Evolutionary conservation across 805 yeast species (phyloP).

Genomic region (Saturnispora ahearnii): DNA sequence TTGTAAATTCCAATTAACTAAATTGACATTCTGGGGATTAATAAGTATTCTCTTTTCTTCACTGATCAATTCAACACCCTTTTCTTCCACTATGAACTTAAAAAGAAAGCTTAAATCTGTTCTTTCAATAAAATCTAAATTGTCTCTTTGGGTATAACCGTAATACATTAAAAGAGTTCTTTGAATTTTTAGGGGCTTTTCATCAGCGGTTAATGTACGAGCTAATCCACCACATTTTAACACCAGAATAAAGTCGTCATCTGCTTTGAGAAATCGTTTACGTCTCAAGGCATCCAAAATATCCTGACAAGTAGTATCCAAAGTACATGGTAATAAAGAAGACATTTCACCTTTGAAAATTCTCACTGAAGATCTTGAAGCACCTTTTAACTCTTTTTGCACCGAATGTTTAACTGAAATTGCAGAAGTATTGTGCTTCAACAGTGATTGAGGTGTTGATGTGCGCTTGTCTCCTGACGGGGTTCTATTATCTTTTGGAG

Average conservation of each 20-base stretch:
- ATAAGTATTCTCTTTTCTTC: slow-evolving; percentile 31
- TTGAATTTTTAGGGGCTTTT: slow-evolving; percentile 72
- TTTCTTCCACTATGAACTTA: slow-evolving; percentile 72
- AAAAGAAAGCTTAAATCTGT: slow-evolving; percentile 77
- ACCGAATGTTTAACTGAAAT: not conserved
- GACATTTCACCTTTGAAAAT: slow-evolving; percentile 80
- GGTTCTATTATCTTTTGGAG: slow-evolving; percentile 1
- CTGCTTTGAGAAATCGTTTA: slow-evolving; percentile 64
- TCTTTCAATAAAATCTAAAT: slow-evolving; percentile 67
- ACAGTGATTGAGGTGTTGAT: not conserved
- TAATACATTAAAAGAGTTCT: slow-evolving; percentile 60
- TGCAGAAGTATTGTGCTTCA: not conserved
- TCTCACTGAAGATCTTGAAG: slow-evolving; percentile 39
- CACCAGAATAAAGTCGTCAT: slow-evolving; percentile 67
- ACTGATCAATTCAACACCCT: slow-evolving; percentile 35
- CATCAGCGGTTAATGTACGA: slow-evolving; percentile 61
- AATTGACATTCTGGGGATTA: slow-evolving; percentile 65
- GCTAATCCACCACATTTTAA: slow-evolving; percentile 68
- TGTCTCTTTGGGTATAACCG: slow-evolving; percentile 75
- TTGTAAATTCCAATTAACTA: slow-evolving; percentile 64
- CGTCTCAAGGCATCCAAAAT: slow-evolving; percentile 61
- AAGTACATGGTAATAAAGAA: slow-evolving; percentile 66
- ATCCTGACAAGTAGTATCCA: slow-evolving; percentile 70
- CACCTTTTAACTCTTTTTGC: slow-evolving; percentile 22
- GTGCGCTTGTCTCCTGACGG: not conserved